Evolutionary conservation across 306 rosid species (phyloP).

Genomic region (Gastrolobium bilobum): DNA sequence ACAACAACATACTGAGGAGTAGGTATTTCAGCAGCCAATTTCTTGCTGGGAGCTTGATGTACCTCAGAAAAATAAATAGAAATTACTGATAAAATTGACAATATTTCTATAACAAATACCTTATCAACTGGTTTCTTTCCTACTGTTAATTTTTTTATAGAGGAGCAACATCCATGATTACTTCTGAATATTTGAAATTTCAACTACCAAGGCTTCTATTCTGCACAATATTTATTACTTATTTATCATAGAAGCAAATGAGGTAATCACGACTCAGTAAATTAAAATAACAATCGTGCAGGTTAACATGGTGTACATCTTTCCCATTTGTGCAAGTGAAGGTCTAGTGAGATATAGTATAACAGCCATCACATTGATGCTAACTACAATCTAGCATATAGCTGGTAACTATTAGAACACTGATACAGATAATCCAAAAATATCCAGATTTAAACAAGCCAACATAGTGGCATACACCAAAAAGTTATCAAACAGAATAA

Average conservation of each 20-base stretch:
- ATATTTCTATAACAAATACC: conserved; percentile 15
- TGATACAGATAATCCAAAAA: conserved; percentile 18
- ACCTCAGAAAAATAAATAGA: conserved; percentile 52
- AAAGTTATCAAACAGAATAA: neutral
- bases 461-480: conserved; percentile 1
- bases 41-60: conserved; percentile 69
- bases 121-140: conserved; percentile 28
- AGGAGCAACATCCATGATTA: conserved; percentile 14
- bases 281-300: conserved; percentile 10
- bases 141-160: neutral
- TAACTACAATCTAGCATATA: conserved; percentile 28
- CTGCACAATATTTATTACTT: conserved; percentile 25
- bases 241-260: conserved; percentile 6
- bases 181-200: conserved; percentile 29
- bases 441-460: conserved; percentile 17
- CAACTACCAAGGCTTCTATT: conserved; percentile 28
- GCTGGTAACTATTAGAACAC: conserved; percentile 26
- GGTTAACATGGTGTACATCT: conserved; percentile 13
- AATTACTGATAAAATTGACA: conserved; percentile 26
- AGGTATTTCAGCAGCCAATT: conserved; percentile 78
- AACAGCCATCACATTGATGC: conserved; percentile 33
- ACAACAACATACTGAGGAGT: conserved; percentile 91
- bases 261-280: conserved; percentile 10
- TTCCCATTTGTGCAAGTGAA: conserved; percentile 28
- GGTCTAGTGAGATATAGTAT: conserved; percentile 24